A percentile compares a stretch with the other conserved stretches of the same genome.
These are phyloP conservation scores for Penicillium goetzii DNA, from an alignment of 495 filamentous ascomycete species.

Conservation along the genomic window DNA sequence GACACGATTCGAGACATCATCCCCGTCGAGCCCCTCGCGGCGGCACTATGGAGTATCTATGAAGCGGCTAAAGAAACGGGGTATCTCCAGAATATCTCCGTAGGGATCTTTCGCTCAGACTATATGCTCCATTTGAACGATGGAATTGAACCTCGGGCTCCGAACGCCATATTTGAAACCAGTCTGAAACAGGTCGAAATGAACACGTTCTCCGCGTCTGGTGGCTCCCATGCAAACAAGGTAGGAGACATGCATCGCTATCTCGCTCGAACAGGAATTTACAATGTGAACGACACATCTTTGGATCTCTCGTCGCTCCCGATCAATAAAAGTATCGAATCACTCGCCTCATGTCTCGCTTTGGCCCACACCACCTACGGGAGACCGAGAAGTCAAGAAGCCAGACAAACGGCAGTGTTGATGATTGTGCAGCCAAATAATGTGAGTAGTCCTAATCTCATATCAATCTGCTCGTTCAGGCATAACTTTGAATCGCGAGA, in stretches of 20 bases:
- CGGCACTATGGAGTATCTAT: conserved; percentile 76
- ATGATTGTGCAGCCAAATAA: conserved; percentile 81
- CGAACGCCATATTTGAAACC: neutral
- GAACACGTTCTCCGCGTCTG: conserved; percentile 87
- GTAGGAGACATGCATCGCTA: conserved; percentile 68
- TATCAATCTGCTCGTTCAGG: too few relatives aligned
- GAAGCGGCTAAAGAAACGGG: conserved; percentile 68
- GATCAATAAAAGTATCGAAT: conserved; percentile 60
- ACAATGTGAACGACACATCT: conserved; percentile 16
- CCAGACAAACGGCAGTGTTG: conserved; percentile 54
- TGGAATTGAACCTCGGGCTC: neutral
- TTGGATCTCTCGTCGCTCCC: conserved; percentile 56
- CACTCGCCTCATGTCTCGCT: conserved; percentile 64
- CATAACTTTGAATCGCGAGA: neutral
- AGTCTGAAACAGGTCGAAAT: conserved; percentile 87
- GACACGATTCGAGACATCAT: conserved; percentile 45
- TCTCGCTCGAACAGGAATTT: conserved; percentile 30
- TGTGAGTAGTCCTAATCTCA: conserved; percentile 12
- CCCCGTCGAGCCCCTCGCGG: conserved; percentile 69
- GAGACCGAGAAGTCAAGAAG: conserved; percentile 31
- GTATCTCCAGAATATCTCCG: conserved; percentile 60
- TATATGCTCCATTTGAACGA: conserved; percentile 74
- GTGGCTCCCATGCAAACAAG: conserved; percentile 61
- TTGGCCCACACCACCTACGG: conserved; percentile 71
- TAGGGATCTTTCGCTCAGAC: conserved; percentile 86